These are phyloP conservation scores for Talaromyces marneffei DNA, from an alignment of 2,329 filamentous ascomycete species.

Conservation along the genomic window DNA sequence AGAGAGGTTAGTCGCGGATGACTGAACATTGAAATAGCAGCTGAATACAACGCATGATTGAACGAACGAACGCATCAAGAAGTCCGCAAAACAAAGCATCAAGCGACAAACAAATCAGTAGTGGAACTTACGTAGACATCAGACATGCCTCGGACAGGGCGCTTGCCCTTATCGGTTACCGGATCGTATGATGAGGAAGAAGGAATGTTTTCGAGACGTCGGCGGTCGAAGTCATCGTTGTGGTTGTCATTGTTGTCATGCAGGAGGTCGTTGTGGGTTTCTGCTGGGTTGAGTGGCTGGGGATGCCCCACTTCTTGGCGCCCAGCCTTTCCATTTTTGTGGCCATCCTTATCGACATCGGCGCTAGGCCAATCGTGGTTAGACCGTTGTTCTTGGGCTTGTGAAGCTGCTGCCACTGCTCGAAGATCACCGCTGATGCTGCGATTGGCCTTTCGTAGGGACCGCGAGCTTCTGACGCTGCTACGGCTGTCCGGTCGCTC, in stretches of 20 bases:
- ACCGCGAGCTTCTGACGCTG: constrained; percentile 54
- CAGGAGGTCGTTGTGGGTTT: constrained; percentile 1
- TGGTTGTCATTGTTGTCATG: constrained; percentile 15
- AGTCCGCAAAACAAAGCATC: constrained; percentile 14
- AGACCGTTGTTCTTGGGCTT: background rate
- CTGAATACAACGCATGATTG: background rate
- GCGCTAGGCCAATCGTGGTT: background rate
- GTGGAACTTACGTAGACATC: constrained; percentile 79
- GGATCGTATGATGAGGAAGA: constrained; percentile 61
- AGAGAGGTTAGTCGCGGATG: constrained; percentile 13
- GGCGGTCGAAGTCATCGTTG: constrained; percentile 12
- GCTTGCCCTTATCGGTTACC: constrained; percentile 80
- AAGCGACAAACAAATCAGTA: constrained; percentile 16
- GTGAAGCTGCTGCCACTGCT: constrained; percentile 26
- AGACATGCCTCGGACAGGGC: constrained; percentile 77
- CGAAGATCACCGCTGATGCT: constrained; percentile 71
- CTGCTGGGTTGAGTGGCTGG: constrained; percentile 14
- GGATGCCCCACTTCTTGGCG: constrained; percentile 18
- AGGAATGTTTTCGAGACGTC: constrained; percentile 35
- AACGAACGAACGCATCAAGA: constrained; percentile 22
- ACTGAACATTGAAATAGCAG: constrained; percentile 18
- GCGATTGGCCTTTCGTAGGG: constrained; percentile 63
- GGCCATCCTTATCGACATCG: background rate
- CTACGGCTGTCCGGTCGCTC: constrained; percentile 37
- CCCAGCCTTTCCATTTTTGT: constrained; percentile 5